Evolutionary conservation across 2,329 filamentous ascomycete species (phyloP), one percentile per base, ranked within the genome.

Genomic region (Exophiala bonariae): DNA sequence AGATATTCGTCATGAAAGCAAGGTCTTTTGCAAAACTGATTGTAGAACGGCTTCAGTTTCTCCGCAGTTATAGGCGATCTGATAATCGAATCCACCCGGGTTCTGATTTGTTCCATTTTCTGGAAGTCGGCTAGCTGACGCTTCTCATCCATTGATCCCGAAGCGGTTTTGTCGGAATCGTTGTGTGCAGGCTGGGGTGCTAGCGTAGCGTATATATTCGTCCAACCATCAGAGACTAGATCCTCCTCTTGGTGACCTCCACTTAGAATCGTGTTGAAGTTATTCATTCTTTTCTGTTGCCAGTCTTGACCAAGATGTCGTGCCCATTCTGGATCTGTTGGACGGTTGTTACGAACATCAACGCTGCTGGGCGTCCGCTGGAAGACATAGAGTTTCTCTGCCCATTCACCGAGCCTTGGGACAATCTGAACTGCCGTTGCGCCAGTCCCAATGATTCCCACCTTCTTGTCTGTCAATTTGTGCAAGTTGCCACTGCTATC

Each of bases 1-100:
- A 85, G 71, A 55, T 82, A 84, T 3, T 75, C 71, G 56, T 85
- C 79, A 62, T 80, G 79, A 63, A 83, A 84, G 23, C 70, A 75
- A 0, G 82, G 81, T 0, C 82, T 74, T 61, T 86, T 86, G 68
- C 82, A 85, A 74, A 77, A 83, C 0, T 65, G 63, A 0, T 77
- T 73, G 58, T 84, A 85, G 76, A 77, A 83, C 0, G 80, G 68
- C 58, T 80, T 79, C 7, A 85, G 69, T 2, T 63, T 69, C 19
- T 72, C 69, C 0, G 81, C 81, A 0, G 74, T 79, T 1, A 62
- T 62, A 8, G 61, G 61, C 55, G 84, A 73, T 28, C 73, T 63
- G 13, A 85, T 79, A 14, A 76, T 62, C 0, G 66, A 56, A 9
- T 75, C 71, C 3, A 75, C 67, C 2, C 76, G 71, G 2, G 61